A percentile compares a stretch with the other conserved stretches of the same genome.
These are phyloP conservation scores for Thielaviopsis populi DNA, from an alignment of 2,329 filamentous ascomycete genomes.

Conservation along the genomic window DNA sequence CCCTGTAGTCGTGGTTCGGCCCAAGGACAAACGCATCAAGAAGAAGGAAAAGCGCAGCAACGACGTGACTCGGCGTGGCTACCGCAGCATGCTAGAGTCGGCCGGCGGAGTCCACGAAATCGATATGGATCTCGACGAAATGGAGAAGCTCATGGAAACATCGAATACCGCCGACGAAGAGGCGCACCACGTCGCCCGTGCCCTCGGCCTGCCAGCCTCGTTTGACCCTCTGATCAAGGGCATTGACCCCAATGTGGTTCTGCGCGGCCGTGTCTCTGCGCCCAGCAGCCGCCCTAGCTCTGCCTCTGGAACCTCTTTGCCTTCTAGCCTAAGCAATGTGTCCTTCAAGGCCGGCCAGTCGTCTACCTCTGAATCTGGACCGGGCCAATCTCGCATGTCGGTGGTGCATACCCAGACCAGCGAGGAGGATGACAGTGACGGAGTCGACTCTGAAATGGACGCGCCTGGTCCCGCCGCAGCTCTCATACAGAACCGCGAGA, in stretches of 20 bases:
- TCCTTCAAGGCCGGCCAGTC: neutral
- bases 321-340: neutral
- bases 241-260: constrained; percentile 25
- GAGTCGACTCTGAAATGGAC: constrained; percentile 29
- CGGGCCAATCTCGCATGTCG: neutral
- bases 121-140: constrained; percentile 37
- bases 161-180: constrained; percentile 45
- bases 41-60: constrained; percentile 75
- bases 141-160: constrained; percentile 38
- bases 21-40: constrained; percentile 73
- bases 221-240: constrained; percentile 52
- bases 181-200: constrained; percentile 48
- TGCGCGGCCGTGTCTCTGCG: constrained; percentile 18
- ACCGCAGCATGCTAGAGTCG: constrained; percentile 60
- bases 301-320: constrained; percentile 3
- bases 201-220: constrained; percentile 44
- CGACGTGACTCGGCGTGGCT: constrained; percentile 61
- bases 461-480: constrained; percentile 30
- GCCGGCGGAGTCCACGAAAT: constrained; percentile 42
- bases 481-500: constrained; percentile 35
- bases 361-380: neutral
- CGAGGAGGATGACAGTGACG: constrained; percentile 25
- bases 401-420: constrained; percentile 22
- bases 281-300: constrained; percentile 11
- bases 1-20: constrained; percentile 81